phyloP scores from a whole-genome alignment of 129 eudicot genomes.

The Centella asiatica region DNA sequence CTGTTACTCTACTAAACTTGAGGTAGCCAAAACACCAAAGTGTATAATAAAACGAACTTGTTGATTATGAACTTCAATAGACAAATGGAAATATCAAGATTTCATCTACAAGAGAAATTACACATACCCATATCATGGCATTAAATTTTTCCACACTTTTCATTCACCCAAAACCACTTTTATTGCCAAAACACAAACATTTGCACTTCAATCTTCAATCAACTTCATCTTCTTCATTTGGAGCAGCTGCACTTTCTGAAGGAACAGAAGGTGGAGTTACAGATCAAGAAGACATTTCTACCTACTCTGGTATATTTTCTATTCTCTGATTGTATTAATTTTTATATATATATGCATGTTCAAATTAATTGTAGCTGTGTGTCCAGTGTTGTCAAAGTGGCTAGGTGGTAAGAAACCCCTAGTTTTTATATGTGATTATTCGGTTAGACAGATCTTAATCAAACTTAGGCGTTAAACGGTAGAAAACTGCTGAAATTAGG shows the following conservation, averaged over 20 bases:
- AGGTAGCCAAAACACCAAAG: slow-evolving; percentile 11
- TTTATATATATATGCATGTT: too few species aligned
- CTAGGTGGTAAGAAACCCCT: too few species aligned
- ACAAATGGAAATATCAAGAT: slow-evolving; percentile 15
- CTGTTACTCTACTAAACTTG: slow-evolving; percentile 20
- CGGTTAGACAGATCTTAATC: too few species aligned
- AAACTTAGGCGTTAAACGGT: too few species aligned
- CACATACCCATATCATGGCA: slow-evolving; percentile 20
- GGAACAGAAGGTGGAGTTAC: slow-evolving; percentile 28
- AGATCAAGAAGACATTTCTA: slow-evolving; percentile 27
- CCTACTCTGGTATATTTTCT: slow-evolving; percentile 25
- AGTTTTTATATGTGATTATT: too few species aligned
- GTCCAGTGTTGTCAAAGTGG: too few species aligned
- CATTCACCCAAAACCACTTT: slow-evolving; percentile 15
- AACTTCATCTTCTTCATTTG: slow-evolving; percentile 11
- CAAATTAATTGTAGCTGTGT: too few species aligned
- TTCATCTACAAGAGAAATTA: background rate
- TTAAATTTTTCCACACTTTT: slow-evolving; percentile 19
- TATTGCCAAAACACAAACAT: slow-evolving; percentile 15
- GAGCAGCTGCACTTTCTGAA: slow-evolving; percentile 27
- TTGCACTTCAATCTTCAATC: background rate
- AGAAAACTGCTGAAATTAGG: too few species aligned
- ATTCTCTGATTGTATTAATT: background rate
- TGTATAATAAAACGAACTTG: background rate
- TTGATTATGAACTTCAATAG: background rate